phyloP scores from a whole-genome alignment of 1,284 basidiomycete species.

The Sparassis latifolia region DNA sequence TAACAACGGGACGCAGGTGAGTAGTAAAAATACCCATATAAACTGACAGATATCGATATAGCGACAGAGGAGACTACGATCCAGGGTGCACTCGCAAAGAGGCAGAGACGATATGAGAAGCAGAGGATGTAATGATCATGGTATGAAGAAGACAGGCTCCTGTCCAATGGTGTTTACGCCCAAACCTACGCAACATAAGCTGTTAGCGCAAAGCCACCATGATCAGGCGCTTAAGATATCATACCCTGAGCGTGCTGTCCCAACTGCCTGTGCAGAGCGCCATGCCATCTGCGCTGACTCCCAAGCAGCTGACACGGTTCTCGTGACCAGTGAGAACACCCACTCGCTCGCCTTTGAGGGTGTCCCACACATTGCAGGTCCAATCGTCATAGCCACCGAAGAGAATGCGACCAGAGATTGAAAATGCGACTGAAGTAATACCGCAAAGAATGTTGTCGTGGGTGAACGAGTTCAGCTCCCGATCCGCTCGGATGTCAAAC shows the following conservation, averaged over 20 bases:
- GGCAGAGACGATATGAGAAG: not conserved
- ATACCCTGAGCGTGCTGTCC: conserved; percentile 93
- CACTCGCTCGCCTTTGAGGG: conserved; percentile 94
- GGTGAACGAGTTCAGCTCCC: conserved; percentile 93
- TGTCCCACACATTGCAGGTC: conserved; percentile 99
- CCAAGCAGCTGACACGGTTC: conserved; percentile 94
- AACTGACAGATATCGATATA: conserved; percentile 18
- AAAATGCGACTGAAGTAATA: conserved; percentile 98
- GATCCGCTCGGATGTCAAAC: conserved; percentile 96
- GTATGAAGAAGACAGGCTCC: not conserved
- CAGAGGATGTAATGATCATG: not conserved
- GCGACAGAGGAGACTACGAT: conserved; percentile 9
- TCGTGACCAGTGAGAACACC: conserved; percentile 97
- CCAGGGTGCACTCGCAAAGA: conserved; percentile 4
- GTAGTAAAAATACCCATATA: conserved; percentile 32
- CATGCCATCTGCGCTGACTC: conserved; percentile 94
- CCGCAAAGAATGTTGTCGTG: conserved; percentile 99
- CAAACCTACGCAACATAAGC: conserved; percentile 29
- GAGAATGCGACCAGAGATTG: conserved; percentile 91
- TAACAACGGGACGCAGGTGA: conserved; percentile 13
- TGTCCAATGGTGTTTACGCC: conserved; percentile 27
- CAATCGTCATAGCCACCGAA: conserved; percentile 99
- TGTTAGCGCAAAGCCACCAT: not conserved
- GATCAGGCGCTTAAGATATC: conserved; percentile 21
- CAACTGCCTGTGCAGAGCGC: conserved; percentile 97